Evolutionary conservation across 139 green algal species (phyloP), one percentile per base, ranked within the genome.

Genomic region (Chlamydomonas schloesseri): DNA sequence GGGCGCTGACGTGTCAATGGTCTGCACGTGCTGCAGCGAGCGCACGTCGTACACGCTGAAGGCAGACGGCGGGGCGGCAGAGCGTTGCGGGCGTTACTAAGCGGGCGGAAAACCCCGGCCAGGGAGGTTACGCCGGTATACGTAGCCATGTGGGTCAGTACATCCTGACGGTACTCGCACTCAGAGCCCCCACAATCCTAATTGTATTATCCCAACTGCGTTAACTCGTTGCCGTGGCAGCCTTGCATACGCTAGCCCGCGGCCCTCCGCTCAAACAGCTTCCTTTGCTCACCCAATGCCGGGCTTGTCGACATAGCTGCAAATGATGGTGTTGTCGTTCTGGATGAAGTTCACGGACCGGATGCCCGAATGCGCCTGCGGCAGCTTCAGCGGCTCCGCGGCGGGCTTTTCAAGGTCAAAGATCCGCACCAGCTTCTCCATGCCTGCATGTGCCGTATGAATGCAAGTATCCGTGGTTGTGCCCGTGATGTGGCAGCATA

Each of bases 361-460:
- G 36, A 99, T 93, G 33, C 83, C 86, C 31, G 91, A 85, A 2
- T 64, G 60, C 0, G 91, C 72, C 0, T 60, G 34, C 34, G 84
- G 70, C 23, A 96, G 84, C 75, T 87, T 81, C 15, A 82, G 55
- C 34, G 97, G 96, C 21, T 93, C 92, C 18, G 94, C 93, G 0
- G 96, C 95, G 0, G 94, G 93, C 55, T 89, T 89, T 17, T 91
- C 86, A 28, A 99, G 79, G 80, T 99, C 97, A 70, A 93, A 99
- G 2, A 99, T 81, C 20, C 97, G 95, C n/a, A 99, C 58, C 53
- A 97, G 71, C 90, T 99, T 98, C 81, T 99, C 97, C 34, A 92
- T 86, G 24, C 97, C 96, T 91, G 91, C 24, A 26, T n/a, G 31
- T 53, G 67, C 20, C 5, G 50, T 33, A 62, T 36, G 4, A 11